Percentiles rank a stretch among this genome's conserved stretches.
Evolutionary conservation across 176 grass and related monocot genomes (phyloP).

Genomic region (Juncus effusus): DNA sequence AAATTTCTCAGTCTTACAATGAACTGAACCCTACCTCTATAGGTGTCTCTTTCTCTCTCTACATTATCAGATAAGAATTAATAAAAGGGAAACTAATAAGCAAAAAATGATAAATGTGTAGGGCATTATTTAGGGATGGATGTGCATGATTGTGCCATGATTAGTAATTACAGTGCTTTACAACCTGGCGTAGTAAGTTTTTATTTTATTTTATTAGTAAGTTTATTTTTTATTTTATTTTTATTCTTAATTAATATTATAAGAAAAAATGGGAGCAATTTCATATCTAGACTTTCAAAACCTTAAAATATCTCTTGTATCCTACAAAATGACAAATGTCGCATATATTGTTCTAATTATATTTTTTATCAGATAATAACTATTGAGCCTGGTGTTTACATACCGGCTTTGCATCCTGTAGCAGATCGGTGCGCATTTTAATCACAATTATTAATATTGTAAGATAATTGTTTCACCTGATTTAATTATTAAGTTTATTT

Average conservation of each 20-base stretch:
- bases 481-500: neutral
- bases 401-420: slow-evolving; percentile 53
- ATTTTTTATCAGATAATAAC: slow-evolving; percentile 58
- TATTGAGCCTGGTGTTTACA: slow-evolving; percentile 85
- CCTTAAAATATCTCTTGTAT: too few species aligned
- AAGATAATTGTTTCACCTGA: slow-evolving; percentile 1
- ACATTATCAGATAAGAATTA: slow-evolving; percentile 1
- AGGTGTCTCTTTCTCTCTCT: slow-evolving; percentile 34
- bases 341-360: neutral
- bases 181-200: slow-evolving; percentile 78
- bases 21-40: slow-evolving; percentile 94
- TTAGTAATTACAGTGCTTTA: slow-evolving; percentile 49
- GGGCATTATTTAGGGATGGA: slow-evolving; percentile 95
- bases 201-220: slow-evolving; percentile 1
- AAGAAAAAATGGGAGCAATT: neutral
- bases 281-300: too few species aligned
- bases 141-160: slow-evolving; percentile 63
- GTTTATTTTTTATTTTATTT: slow-evolving; percentile 3
- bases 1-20: slow-evolving; percentile 56
- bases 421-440: slow-evolving; percentile 39
- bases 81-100: neutral
- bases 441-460: neutral
- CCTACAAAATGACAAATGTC: neutral
- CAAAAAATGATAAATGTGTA: slow-evolving; percentile 27
- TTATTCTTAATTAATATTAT: slow-evolving; percentile 1